Percentiles rank a stretch among this genome's conserved stretches.
These are phyloP conservation scores for Cryptococcus jaspeensis DNA, from an alignment of 1,284 basidiomycete species.

Conservation along the genomic window DNA sequence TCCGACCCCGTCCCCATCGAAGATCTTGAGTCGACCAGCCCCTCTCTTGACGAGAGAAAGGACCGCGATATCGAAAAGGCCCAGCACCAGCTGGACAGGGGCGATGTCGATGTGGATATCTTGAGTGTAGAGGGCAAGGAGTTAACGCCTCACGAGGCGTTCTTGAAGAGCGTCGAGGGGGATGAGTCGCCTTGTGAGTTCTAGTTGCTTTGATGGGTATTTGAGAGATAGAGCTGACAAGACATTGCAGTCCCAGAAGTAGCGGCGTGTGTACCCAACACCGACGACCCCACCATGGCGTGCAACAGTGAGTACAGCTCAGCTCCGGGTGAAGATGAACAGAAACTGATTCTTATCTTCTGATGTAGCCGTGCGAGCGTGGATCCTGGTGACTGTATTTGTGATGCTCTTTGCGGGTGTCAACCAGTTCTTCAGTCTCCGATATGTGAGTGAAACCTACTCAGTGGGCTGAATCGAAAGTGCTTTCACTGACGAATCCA, in stretches of 20 bases:
- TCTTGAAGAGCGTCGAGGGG: slow-evolving; percentile 24
- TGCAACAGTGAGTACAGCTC: slow-evolving; percentile 23
- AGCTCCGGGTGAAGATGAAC: not conserved
- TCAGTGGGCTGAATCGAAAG: not conserved
- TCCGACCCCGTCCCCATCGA: too few species aligned
- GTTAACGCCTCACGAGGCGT: slow-evolving; percentile 25
- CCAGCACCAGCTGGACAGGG: too few species aligned
- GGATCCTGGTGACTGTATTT: slow-evolving; percentile 48
- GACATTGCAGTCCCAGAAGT: slow-evolving; percentile 24
- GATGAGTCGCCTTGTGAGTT: slow-evolving; percentile 30
- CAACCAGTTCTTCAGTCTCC: slow-evolving; percentile 56
- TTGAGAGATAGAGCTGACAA: not conserved
- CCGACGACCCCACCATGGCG: slow-evolving; percentile 24
- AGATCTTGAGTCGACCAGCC: too few species aligned
- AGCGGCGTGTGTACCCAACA: slow-evolving; percentile 31
- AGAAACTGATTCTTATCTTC: not conserved
- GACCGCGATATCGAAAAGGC: too few species aligned
- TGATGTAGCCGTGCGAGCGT: slow-evolving; percentile 18
- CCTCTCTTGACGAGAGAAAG: too few species aligned
- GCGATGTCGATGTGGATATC: too few species aligned
- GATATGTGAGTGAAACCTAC: slow-evolving; percentile 17
- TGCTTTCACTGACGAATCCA: not conserved
- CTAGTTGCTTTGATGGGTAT: not conserved
- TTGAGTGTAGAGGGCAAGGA: slow-evolving; percentile 3
- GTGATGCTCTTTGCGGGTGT: slow-evolving; percentile 62